A percentile compares a stretch with the other conserved stretches of the same genome.
Evolutionary conservation across 352 stramenopile species (phyloP).

Genomic region (Thraustotheca clavata): DNA sequence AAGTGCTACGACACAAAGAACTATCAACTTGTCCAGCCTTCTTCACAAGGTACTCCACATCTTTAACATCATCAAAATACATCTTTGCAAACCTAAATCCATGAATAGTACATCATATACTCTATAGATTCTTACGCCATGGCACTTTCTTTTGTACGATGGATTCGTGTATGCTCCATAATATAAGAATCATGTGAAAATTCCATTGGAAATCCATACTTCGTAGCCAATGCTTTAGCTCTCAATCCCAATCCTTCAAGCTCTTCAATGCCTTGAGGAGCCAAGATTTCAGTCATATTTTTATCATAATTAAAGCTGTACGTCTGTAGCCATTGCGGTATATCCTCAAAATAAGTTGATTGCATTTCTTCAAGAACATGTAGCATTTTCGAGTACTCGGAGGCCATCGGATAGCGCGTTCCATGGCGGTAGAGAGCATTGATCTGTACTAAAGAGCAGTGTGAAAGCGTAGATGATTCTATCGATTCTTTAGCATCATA

Average conservation of each 20-base stretch:
- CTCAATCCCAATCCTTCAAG: constrained; percentile 31
- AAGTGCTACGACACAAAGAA: background rate
- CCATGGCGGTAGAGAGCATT: constrained; percentile 18
- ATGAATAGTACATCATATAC: background rate
- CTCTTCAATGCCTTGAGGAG: constrained; percentile 29
- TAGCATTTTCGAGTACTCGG: constrained; percentile 44
- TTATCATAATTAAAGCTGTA: constrained; percentile 64
- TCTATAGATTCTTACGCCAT: constrained; percentile 29
- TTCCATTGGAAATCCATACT: constrained; percentile 19
- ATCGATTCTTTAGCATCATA: background rate
- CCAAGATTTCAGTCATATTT: constrained; percentile 38
- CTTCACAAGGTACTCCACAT: constrained; percentile 42
- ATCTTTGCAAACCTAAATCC: constrained; percentile 33
- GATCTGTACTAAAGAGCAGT: constrained; percentile 18
- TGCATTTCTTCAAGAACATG: constrained; percentile 35
- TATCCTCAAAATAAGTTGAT: constrained; percentile 24
- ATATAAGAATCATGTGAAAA: constrained; percentile 36
- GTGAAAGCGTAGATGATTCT: background rate
- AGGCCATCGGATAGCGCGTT: constrained; percentile 37
- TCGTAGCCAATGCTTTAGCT: constrained; percentile 23
- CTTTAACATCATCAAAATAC: constrained; percentile 43
- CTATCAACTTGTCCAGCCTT: constrained; percentile 28
- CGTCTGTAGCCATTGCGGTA: constrained; percentile 49
- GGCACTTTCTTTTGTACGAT: constrained; percentile 48
- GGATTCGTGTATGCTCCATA: constrained; percentile 42